Evolutionary conservation across 805 yeast species (phyloP).

Genomic region (Babjeviella inositovora): DNA sequence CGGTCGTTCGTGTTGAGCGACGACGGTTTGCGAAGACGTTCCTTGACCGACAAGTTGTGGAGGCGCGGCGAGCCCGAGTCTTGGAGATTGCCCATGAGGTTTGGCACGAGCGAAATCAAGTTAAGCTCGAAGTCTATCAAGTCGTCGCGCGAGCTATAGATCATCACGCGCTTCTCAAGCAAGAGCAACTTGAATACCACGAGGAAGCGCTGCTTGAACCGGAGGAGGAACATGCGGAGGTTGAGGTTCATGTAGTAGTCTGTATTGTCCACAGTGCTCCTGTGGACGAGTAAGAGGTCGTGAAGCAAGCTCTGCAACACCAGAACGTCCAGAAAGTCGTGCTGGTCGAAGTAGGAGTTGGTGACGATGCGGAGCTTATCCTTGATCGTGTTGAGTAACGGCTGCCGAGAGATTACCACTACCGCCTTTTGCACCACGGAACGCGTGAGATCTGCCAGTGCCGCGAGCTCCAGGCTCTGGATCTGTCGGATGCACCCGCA

Average conservation of each 20-base stretch:
- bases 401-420: slow-evolving; percentile 74
- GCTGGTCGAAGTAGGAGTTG: slow-evolving; percentile 70
- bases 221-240: slow-evolving; percentile 43
- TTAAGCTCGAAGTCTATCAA: slow-evolving; percentile 77
- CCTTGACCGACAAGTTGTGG: slow-evolving; percentile 30
- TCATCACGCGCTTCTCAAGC: slow-evolving; percentile 56
- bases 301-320: too few relatives aligned
- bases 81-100: slow-evolving; percentile 52
- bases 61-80: slow-evolving; percentile 71
- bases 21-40: slow-evolving; percentile 36
- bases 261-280: too few relatives aligned
- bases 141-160: slow-evolving; percentile 71
- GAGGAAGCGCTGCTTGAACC: slow-evolving; percentile 42
- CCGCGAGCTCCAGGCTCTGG: slow-evolving; percentile 38
- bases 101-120: slow-evolving; percentile 70
- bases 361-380: slow-evolving; percentile 88
- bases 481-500: slow-evolving; percentile 88
- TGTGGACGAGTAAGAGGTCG: too few relatives aligned
- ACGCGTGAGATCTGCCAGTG: slow-evolving; percentile 55
- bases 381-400: slow-evolving; percentile 75
- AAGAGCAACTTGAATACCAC: slow-evolving; percentile 63
- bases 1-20: slow-evolving; percentile 69
- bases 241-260: slow-evolving; percentile 69
- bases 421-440: slow-evolving; percentile 85
- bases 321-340: too few relatives aligned